Base-by-base conservation (phyloP, 176 grass and related monocot species). In the Oryza meyeriana region DNA sequence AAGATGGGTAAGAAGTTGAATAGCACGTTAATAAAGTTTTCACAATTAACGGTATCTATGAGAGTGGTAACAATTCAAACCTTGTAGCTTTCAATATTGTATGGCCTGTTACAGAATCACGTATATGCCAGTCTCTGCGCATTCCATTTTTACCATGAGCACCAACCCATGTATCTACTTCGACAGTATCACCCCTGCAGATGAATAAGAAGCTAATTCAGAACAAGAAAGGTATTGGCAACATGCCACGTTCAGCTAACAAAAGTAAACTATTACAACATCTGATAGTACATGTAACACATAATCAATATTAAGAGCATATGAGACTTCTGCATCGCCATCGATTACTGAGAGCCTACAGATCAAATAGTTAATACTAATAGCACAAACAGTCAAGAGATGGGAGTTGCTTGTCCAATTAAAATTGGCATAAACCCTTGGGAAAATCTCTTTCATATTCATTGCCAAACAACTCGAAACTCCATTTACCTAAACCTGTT, bases 101-200 rank as follows among this genome's bases (percentile, higher is more conserved):
- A 41, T 84, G 80, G 30, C 93, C 93, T 5, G 90, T 91, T 34
- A 82, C 79, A 69, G 77, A 89, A 88, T 99, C 97, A 20, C 85
- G 82, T 87, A 99, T 84, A 86, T 96, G 93, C 93, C 93, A 99
- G 87, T 96, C 93, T 63, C 97, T 88, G 4, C 93, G 85, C 93
- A 99, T 96, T 55, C 93, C 97, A 81, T 99, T 99, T 92, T 94
- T 99, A 74, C 97, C 97, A 85, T 90, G 80, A 55, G 76, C 48
- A 50, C 89, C 89, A 76, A 85, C 91, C 97, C 97, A 99, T 83
- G 97, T 99, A 64, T 99, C 89, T 33, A 99, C 91, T 75, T 96
- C 84, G 78, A 99, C 83, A 74, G 87, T 85, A 66, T 99, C 93
- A 41, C 91, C 93, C 97, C 97, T 99, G 78, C n/a, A 92, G 69